phyloP scores from a whole-genome alignment of 306 rosid genomes.

The cucumber (Cucumis sativus) region Cucumber_9930_V3 NC_026660.2:13983001-13983500 shows the following conservation, averaged over 20 bases:
- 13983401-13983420: background rate
- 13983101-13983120: background rate
- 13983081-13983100: background rate
- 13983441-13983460: background rate
- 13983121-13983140: background rate
- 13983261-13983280: background rate
- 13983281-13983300: background rate
- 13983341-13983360: background rate
- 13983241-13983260: background rate
- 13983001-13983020: slow-evolving; percentile 75
- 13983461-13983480: slow-evolving; percentile 73
- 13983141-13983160: background rate
- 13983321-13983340: background rate
- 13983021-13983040: slow-evolving; percentile 72
- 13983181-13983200: background rate
- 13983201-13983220: background rate
- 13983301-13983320: background rate
- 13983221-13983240: background rate
- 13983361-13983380: background rate
- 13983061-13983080: slow-evolving; percentile 16
- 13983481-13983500: slow-evolving; percentile 96
- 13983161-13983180: background rate
- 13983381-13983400: slow-evolving; percentile 1
- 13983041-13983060: slow-evolving; percentile 54
- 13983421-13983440: background rate